A percentile compares a stretch with the other conserved stretches of the same genome.
Evolutionary conservation across 305 asterid species (phyloP).

Genomic region (Fraxinus nigra): DNA sequence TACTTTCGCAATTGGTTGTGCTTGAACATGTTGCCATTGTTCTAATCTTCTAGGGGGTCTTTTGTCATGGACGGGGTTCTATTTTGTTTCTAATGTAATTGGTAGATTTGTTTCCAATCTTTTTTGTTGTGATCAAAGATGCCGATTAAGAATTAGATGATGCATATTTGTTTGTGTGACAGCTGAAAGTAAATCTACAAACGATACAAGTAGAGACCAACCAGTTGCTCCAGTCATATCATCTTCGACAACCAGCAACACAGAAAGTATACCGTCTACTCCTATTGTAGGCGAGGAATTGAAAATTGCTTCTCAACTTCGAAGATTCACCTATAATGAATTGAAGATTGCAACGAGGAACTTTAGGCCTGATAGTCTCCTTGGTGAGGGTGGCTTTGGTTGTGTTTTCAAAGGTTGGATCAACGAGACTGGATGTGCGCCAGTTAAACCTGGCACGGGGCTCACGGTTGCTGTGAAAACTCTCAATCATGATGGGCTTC

Average conservation of each 20-base stretch:
- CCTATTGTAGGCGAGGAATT: constrained; percentile 55
- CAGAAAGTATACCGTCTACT: constrained; percentile 60
- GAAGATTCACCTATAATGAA: constrained; percentile 64
- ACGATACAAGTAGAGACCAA: constrained; percentile 49
- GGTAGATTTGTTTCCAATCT: neutral
- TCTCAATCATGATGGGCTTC: constrained; percentile 77
- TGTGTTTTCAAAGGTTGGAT: constrained; percentile 89
- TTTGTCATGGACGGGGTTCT: neutral
- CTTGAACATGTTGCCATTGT: neutral
- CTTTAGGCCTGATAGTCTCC: constrained; percentile 67
- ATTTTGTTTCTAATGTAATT: neutral
- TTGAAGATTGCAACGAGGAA: constrained; percentile 64
- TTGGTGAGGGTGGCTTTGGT: constrained; percentile 93
- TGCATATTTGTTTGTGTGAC: constrained; percentile 20
- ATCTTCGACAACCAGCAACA: constrained; percentile 61
- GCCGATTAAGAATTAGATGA: neutral
- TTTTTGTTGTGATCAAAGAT: neutral
- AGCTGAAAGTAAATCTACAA: constrained; percentile 66
- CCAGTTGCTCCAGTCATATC: constrained; percentile 55
- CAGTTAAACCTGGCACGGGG: constrained; percentile 74
- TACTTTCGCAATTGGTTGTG: neutral
- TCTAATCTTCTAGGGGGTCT: neutral
- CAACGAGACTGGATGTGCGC: constrained; percentile 53
- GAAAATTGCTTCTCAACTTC: constrained; percentile 77
- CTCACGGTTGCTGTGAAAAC: constrained; percentile 81